A percentile compares a stretch with the other conserved stretches of the same genome.
These are phyloP conservation scores for Herpotrichia juniperi DNA, from an alignment of 2,329 filamentous ascomycete genomes.

Conservation along the genomic window DNA sequence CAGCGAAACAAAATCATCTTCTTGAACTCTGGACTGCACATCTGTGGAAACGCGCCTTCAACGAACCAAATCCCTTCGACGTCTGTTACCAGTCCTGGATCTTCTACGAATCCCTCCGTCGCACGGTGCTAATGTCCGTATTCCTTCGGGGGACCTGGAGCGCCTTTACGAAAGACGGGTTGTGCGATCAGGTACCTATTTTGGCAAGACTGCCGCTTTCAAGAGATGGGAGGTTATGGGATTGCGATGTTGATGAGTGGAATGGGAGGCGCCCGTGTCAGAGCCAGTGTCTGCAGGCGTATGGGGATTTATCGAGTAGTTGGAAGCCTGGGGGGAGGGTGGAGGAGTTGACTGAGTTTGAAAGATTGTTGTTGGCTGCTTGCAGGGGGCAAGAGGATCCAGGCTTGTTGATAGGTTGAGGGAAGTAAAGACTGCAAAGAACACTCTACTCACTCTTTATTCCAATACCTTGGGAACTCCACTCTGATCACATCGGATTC, in stretches of 20 bases:
- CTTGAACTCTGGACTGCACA: constrained; percentile 32
- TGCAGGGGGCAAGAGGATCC: constrained; percentile 24
- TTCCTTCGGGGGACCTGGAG: constrained; percentile 33
- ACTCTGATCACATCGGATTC: too few species aligned
- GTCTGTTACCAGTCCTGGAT: constrained; percentile 22
- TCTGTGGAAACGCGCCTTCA: constrained; percentile 36
- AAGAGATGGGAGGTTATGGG: constrained; percentile 23
- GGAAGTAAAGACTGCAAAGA: not conserved
- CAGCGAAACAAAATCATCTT: constrained; percentile 25
- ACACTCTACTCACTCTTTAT: not conserved
- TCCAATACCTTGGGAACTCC: not conserved
- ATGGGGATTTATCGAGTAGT: constrained; percentile 21
- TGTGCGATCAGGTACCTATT: constrained; percentile 30
- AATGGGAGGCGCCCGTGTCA: constrained; percentile 5
- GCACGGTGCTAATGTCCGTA: constrained; percentile 34
- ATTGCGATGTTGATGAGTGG: constrained; percentile 17
- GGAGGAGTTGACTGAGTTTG: constrained; percentile 23
- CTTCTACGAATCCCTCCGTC: constrained; percentile 35
- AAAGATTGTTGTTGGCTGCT: constrained; percentile 31
- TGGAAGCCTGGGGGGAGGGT: constrained; percentile 20
- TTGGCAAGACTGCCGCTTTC: constrained; percentile 28
- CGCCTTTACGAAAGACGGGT: constrained; percentile 20
- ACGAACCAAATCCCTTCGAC: constrained; percentile 16
- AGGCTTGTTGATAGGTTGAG: not conserved
- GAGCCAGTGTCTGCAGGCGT: constrained; percentile 21